Percentiles rank a stretch among this genome's conserved stretches.
phyloP scores from a whole-genome alignment of 1,139 yeast species.

The Saccharomycopsis crataegensis region DNA sequence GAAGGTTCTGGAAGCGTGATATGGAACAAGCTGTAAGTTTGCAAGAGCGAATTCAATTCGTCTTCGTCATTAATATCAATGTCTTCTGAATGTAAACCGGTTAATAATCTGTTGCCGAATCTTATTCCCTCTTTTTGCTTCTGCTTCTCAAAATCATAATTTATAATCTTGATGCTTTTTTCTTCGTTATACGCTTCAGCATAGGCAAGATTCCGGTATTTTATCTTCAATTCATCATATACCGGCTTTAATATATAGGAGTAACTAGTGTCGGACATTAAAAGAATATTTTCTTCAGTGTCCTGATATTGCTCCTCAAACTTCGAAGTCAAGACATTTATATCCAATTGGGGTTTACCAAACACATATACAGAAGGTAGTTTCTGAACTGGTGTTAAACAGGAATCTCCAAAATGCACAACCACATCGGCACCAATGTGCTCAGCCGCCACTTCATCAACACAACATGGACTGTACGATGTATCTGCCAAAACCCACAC shows the following conservation, averaged over 20 bases:
- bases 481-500: slow-evolving; percentile 88
- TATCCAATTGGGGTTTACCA: slow-evolving; percentile 54
- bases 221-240: slow-evolving; percentile 29
- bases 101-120: slow-evolving; percentile 27
- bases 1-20: slow-evolving; percentile 74
- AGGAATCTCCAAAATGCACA: slow-evolving; percentile 92
- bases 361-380: slow-evolving; percentile 71
- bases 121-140: slow-evolving; percentile 1
- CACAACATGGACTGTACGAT: slow-evolving; percentile 90
- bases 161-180: slow-evolving; percentile 35
- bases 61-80: neutral
- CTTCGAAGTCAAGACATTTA: slow-evolving; percentile 28
- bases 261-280: slow-evolving; percentile 67
- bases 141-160: slow-evolving; percentile 29
- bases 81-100: slow-evolving; percentile 7
- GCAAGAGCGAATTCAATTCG: neutral
- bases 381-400: slow-evolving; percentile 69
- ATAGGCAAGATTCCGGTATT: slow-evolving; percentile 38
- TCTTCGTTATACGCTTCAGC: slow-evolving; percentile 41
- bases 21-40: slow-evolving; percentile 53
- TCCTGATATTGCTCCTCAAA: slow-evolving; percentile 36
- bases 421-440: slow-evolving; percentile 84
- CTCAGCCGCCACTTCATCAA: slow-evolving; percentile 94
- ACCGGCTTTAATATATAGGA: slow-evolving; percentile 36
- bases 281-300: slow-evolving; percentile 35